Evolutionary conservation across 495 filamentous ascomycete genomes (phyloP), one percentile per base, ranked within the genome.

Genomic region (Hypoxylon cercidicola): DNA sequence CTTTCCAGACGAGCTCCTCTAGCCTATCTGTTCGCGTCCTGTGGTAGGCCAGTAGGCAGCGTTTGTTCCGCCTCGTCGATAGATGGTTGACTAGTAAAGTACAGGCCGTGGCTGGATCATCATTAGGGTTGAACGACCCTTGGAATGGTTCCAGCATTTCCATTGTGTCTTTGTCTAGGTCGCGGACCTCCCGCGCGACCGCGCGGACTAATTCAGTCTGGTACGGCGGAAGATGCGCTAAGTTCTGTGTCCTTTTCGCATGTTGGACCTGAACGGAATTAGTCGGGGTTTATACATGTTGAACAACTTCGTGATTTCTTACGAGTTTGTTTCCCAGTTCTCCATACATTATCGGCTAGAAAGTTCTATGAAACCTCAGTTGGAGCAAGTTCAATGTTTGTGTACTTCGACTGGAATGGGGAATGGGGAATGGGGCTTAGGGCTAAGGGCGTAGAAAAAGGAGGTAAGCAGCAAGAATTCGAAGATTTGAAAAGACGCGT

Each of bases 21-120:
- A 99, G 82, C 74, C 93, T 96, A 71, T 97, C 91, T 2, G 92
- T 87, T 20, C 95, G 86, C 2, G 91, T 92, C 21, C 90, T 88
- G 73, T 98, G 96, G 70, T 99, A 99, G 15, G 94, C 93, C 1
- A 99, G 85, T 6, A 99, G 84, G 68, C 96, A 98, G 40, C 95
- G 89, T 75, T 99, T 99, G 76, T 99, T 97, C 41, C 96, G 84
- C 18, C 94, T 88, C 90, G 97, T 97, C 61, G 91, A 93, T 3
- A 98, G 80, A 71, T 99, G 95, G 76, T 97, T 90, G 61, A 97
- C 93, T 15, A 99, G 86, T 15, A 99, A 82, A 5, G 90, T 89
- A 73, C 91, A 96, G 7, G 94, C 94, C 37, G 88, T 89, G 7
- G 90, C 90, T 18, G 92, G 92, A 65, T 98, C 88, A 1, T 88